A percentile compares a stretch with the other conserved stretches of the same genome.
Conservation (phyloP, 1,139 yeast species). For the Magnusiomyces suaveolens region DNA sequence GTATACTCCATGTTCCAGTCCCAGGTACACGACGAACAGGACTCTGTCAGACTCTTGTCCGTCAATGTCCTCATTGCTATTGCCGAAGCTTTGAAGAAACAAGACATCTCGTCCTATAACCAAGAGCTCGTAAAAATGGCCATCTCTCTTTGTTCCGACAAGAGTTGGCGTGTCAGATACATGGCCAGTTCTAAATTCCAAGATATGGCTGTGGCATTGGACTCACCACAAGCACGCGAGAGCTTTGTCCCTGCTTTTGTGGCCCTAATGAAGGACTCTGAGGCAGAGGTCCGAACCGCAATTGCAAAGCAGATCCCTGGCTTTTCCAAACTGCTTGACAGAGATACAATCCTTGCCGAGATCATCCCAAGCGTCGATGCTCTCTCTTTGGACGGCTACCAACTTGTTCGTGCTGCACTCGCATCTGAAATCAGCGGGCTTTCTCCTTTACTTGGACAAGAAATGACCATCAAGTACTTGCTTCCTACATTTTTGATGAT, state of each 20-base stretch:
- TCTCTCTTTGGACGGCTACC: conserved; percentile 83
- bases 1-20: conserved; percentile 72
- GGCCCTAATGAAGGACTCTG: conserved; percentile 76
- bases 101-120: conserved; percentile 24
- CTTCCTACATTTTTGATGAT: conserved; percentile 84
- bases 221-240: conserved; percentile 43
- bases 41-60: conserved; percentile 83
- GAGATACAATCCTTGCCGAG: conserved; percentile 50
- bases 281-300: conserved; percentile 94
- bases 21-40: conserved; percentile 81
- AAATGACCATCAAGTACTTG: conserved; percentile 69
- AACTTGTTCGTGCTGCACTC: conserved; percentile 83
- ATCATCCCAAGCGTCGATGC: conserved; percentile 78
- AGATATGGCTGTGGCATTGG: conserved; percentile 58
- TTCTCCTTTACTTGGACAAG: conserved; percentile 80
- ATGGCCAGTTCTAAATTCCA: conserved; percentile 93
- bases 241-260: conserved; percentile 64
- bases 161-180: conserved; percentile 96
- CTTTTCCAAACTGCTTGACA: conserved; percentile 40
- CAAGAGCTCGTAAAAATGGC: conserved; percentile 33
- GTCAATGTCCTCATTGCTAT: conserved; percentile 69
- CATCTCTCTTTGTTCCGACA: conserved; percentile 67
- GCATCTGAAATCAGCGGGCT: conserved; percentile 82
- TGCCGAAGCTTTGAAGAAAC: conserved; percentile 30
- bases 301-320: conserved; percentile 86